Evolutionary conservation across 2,329 filamentous ascomycete species (phyloP).

Genomic region (Dactylella cylindrospora): DNA sequence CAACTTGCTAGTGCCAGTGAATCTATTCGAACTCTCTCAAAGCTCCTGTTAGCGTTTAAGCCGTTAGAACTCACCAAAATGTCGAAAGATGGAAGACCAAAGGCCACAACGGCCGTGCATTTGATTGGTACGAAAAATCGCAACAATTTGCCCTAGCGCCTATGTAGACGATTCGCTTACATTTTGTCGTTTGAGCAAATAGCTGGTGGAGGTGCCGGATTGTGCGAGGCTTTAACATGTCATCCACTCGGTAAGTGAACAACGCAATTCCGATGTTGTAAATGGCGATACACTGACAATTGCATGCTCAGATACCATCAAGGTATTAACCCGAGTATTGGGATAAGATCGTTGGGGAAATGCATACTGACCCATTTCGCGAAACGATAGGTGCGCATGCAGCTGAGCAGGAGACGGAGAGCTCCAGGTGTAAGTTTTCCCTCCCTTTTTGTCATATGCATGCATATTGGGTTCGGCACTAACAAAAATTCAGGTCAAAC

Average conservation of each 20-base stretch:
- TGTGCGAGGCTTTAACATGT: slow-evolving; percentile 98
- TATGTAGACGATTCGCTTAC: neutral
- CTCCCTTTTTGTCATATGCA: neutral
- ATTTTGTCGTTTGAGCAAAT: slow-evolving; percentile 32
- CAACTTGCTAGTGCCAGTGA: neutral
- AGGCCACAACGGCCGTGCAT: slow-evolving; percentile 44
- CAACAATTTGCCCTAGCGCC: neutral
- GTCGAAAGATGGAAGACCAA: slow-evolving; percentile 44
- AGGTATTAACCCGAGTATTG: slow-evolving; percentile 16
- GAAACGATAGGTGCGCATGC: slow-evolving; percentile 91
- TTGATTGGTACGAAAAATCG: slow-evolving; percentile 29
- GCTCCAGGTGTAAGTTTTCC: slow-evolving; percentile 64
- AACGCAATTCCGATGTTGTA: slow-evolving; percentile 22
- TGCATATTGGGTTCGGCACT: neutral
- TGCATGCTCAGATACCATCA: slow-evolving; percentile 46
- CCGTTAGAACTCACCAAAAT: slow-evolving; percentile 10
- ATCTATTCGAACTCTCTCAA: too few species aligned
- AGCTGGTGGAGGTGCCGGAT: slow-evolving; percentile 95
- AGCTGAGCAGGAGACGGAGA: slow-evolving; percentile 83
- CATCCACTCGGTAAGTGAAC: slow-evolving; percentile 76
- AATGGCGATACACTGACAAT: slow-evolving; percentile 7
- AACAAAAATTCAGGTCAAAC: slow-evolving; percentile 59
- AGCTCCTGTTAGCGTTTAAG: neutral
- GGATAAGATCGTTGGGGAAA: slow-evolving; percentile 59
- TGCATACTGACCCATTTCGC: slow-evolving; percentile 55